These are phyloP conservation scores for Decorospora gaudefroyi DNA, from an alignment of 2,329 filamentous ascomycete species.

Conservation along the genomic window DNA sequence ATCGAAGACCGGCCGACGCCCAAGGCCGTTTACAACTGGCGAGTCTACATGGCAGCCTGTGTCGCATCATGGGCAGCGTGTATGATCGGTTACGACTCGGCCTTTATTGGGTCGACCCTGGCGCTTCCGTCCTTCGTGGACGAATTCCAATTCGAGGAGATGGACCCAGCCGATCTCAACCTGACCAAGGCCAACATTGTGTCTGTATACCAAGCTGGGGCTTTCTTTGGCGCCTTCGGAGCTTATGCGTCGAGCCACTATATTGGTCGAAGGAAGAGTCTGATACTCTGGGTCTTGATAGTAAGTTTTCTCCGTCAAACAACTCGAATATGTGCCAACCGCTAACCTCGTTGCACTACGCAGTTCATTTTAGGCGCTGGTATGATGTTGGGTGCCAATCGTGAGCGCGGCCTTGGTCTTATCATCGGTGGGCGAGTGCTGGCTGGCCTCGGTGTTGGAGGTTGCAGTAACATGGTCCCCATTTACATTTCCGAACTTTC, in stretches of 20 bases:
- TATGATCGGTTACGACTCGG: constrained; percentile 68
- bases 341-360: neutral
- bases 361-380: constrained; percentile 69
- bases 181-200: constrained; percentile 75
- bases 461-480: constrained; percentile 61
- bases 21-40: constrained; percentile 63
- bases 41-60: constrained; percentile 59
- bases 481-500: constrained; percentile 65
- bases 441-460: constrained; percentile 62
- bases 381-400: constrained; percentile 65
- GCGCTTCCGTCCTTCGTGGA: constrained; percentile 68
- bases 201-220: constrained; percentile 79
- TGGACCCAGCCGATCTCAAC: constrained; percentile 56
- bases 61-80: constrained; percentile 62
- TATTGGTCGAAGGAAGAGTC: constrained; percentile 67
- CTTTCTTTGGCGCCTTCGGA: constrained; percentile 71
- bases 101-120: constrained; percentile 77
- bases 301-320: constrained; percentile 5
- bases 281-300: constrained; percentile 64
- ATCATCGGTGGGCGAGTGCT: constrained; percentile 63
- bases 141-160: constrained; percentile 67
- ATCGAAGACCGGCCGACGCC: constrained; percentile 57
- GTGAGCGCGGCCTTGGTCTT: constrained; percentile 57
- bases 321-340: neutral
- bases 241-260: constrained; percentile 67